Evolutionary conservation across 345 rosid genomes (phyloP).

Genomic region (Gossypium raimondii): DNA sequence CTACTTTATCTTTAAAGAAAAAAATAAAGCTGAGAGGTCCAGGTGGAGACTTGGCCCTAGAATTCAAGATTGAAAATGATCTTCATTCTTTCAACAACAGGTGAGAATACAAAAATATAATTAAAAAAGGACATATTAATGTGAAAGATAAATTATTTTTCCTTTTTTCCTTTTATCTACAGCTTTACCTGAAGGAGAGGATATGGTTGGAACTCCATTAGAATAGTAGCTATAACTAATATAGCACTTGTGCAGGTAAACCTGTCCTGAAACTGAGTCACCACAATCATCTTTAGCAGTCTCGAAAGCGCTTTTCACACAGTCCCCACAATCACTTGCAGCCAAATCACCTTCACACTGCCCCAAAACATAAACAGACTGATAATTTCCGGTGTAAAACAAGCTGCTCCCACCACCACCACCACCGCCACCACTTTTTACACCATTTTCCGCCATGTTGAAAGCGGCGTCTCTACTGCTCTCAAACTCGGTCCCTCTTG

Average conservation of each 20-base stretch:
- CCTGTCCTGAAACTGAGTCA: constrained; percentile 58
- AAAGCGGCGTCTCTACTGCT: constrained; percentile 48
- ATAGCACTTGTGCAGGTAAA: constrained; percentile 70
- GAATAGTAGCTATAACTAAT: constrained; percentile 80
- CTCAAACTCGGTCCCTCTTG: constrained; percentile 33
- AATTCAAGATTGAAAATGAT: background rate
- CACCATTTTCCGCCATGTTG: constrained; percentile 40
- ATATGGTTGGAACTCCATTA: constrained; percentile 55
- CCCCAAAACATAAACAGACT: constrained; percentile 57
- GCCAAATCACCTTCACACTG: constrained; percentile 87
- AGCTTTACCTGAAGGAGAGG: constrained; percentile 38
- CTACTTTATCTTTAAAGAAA: background rate
- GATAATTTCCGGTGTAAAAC: constrained; percentile 53
- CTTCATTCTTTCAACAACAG: background rate
- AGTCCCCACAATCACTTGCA: constrained; percentile 52
- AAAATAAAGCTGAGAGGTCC: background rate
- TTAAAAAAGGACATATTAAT: background rate
- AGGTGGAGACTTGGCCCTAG: background rate
- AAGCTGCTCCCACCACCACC: constrained; percentile 23
- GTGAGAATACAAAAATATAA: background rate
- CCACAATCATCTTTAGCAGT: constrained; percentile 56
- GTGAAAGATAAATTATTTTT: background rate
- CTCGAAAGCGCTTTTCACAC: constrained; percentile 55
- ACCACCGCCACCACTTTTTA: constrained; percentile 28
- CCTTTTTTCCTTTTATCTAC: background rate